phyloP scores from a whole-genome alignment of 441 rosid species.

The Melastoma candidum region DNA sequence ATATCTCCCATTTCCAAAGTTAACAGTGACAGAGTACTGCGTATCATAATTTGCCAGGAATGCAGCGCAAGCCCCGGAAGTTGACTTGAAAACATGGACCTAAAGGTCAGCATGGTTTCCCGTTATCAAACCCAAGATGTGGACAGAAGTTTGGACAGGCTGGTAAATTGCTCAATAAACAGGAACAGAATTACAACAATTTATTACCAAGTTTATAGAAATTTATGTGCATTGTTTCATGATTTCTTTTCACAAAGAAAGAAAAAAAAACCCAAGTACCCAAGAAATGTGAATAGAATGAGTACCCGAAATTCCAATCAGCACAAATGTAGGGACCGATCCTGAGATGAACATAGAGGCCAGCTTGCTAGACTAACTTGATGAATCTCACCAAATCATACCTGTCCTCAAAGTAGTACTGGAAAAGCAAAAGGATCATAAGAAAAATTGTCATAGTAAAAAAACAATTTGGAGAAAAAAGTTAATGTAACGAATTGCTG shows the following conservation, averaged over 20 bases:
- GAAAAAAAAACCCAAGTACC: background rate
- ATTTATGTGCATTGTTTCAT: background rate
- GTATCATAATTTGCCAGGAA: too few relatives aligned
- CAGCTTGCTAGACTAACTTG: slow-evolving; percentile 13
- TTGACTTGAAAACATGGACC: too few relatives aligned
- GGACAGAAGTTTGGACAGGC: too few relatives aligned
- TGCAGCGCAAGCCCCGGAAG: too few relatives aligned
- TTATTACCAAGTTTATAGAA: background rate
- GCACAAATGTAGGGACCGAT: slow-evolving; percentile 11
- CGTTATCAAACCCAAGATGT: too few relatives aligned
- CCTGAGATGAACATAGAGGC: slow-evolving; percentile 16
- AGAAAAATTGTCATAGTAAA: background rate
- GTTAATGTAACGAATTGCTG: background rate
- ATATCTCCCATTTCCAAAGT: too few relatives aligned
- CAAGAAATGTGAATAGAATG: background rate
- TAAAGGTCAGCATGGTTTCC: too few relatives aligned
- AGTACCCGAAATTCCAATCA: slow-evolving; percentile 15
- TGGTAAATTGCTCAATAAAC: background rate
- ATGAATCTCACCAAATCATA: slow-evolving; percentile 12
- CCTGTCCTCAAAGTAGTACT: slow-evolving; percentile 10
- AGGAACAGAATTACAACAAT: background rate
- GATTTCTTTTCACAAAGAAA: background rate
- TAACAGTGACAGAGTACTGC: too few relatives aligned
- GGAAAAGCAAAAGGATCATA: background rate
- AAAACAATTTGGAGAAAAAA: background rate